Percentiles rank a stretch among this genome's conserved stretches.
Conservation (phyloP, 192 early-diverging fungal species). For the Linnemannia exigua region DNA sequence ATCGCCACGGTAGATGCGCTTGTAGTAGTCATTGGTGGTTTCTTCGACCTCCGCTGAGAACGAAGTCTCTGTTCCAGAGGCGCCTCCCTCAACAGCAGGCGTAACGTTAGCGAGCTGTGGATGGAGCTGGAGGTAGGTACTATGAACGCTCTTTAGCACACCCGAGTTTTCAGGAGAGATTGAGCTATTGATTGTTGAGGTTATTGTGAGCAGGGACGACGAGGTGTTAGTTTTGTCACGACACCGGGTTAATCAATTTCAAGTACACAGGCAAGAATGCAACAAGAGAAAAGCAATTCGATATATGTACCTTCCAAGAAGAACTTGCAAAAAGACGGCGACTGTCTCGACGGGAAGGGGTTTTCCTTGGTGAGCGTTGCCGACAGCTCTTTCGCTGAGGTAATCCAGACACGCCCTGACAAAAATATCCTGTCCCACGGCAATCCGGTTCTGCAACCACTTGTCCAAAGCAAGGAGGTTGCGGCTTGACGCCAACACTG, state of each 20-base stretch:
- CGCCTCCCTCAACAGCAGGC: constrained; percentile 61
- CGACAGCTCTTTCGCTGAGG: constrained; percentile 73
- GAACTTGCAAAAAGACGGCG: constrained; percentile 75
- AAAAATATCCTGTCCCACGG: constrained; percentile 75
- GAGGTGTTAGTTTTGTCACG: too few relatives aligned
- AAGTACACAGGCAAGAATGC: background rate
- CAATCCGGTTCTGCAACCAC: constrained; percentile 84
- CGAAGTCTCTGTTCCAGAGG: constrained; percentile 58
- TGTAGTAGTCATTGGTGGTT: constrained; percentile 81
- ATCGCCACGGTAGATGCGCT: constrained; percentile 83
- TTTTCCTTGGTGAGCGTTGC: constrained; percentile 54
- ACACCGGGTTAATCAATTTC: too few relatives aligned
- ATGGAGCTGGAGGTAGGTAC: constrained; percentile 63
- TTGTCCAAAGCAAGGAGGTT: constrained; percentile 89
- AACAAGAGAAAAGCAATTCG: background rate
- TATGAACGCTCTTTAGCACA: constrained; percentile 70
- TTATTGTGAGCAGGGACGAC: too few relatives aligned
- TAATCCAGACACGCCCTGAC: constrained; percentile 81
- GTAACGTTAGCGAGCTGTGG: constrained; percentile 61
- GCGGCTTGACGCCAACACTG: constrained; percentile 81
- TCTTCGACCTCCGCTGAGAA: constrained; percentile 85
- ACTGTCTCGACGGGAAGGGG: constrained; percentile 75
- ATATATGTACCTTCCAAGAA: constrained; percentile 65
- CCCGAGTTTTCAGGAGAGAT: constrained; percentile 76
- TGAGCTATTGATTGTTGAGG: constrained; percentile 39